Evolutionary conservation across 257 asterid species (phyloP), one percentile per base, ranked within the genome.

Genomic region (Voacanga thouarsii): DNA sequence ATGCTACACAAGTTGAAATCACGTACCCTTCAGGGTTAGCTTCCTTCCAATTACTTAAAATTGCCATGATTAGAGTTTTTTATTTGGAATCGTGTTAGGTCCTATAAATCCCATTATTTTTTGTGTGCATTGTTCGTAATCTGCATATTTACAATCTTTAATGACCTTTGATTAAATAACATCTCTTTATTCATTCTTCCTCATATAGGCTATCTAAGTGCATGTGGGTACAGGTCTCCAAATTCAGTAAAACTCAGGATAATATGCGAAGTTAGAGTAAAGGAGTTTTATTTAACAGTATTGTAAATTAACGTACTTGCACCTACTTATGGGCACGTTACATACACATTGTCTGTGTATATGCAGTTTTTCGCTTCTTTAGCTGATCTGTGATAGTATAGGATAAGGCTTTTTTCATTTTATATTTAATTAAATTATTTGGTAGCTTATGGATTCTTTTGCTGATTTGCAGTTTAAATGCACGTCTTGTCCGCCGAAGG

Each of bases 401-500:
- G 24, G n/a, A 14, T 16, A 8, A 33, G 12, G 8, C 15, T 18
- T 7, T 68, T 41, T 18, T 68, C 71, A 66, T 66, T 41, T 39
- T 68, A 68, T 68, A 68, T 21, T 67, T 21, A 21, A 21, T 7
- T 43, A 39, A 67, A 67, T 67, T 37, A 21, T 67, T 41, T 67
- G 21, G 72, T 41, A 67, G 30, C 73, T 68, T 68, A 14, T 63
- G 71, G 59, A 26, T 37, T 74, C 30, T 49, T 71, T 67, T 75
- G 77, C 51, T 74, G 76, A 53, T 56, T 85, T 56, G 61, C 97
- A 93, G 99, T 84, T 86, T 96, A 82, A 90, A 92, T 86, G 94
- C 89, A 50, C 87, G 90, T 56, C 94, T 92, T 73, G 99, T 93
- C 75, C 97, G 98, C 63, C 86, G 96, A 87, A 93, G 98, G 86